A percentile compares a stretch with the other conserved stretches of the same genome.
These are phyloP conservation scores for Erodium maritimum DNA, from an alignment of 345 rosid species.

Conservation along the genomic window DNA sequence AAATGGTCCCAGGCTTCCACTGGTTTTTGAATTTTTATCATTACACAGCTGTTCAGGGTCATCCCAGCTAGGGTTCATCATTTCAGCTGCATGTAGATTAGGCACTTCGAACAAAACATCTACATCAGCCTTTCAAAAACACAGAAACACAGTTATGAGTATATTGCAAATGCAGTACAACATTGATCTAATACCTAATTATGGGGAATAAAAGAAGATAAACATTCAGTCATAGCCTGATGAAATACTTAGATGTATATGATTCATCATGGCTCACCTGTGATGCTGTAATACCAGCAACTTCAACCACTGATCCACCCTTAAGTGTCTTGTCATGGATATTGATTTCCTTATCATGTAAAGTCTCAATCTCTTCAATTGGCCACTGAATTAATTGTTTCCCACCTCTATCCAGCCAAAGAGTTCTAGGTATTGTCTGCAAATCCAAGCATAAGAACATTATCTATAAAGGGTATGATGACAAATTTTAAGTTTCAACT, in stretches of 20 bases:
- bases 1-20: conserved; percentile 47
- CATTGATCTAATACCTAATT: background rate
- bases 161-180: background rate
- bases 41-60: conserved; percentile 36
- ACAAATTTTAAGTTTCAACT: background rate
- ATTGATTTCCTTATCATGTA: conserved; percentile 20
- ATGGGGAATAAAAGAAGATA: background rate
- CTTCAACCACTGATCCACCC: conserved; percentile 24
- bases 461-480: background rate
- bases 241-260: background rate
- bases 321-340: conserved; percentile 15
- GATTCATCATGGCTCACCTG: conserved; percentile 24
- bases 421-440: conserved; percentile 47
- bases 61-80: conserved; percentile 13
- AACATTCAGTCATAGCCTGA: background rate
- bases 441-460: conserved; percentile 1
- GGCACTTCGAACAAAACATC: conserved; percentile 39
- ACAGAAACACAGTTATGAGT: background rate
- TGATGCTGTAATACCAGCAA: conserved; percentile 38
- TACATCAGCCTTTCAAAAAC: conserved; percentile 36
- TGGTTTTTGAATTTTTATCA: conserved; percentile 18
- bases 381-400: conserved; percentile 67
- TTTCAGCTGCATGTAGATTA: conserved; percentile 19
- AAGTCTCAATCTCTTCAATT: conserved; percentile 31
- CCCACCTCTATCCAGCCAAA: conserved; percentile 37